These are phyloP conservation scores for Phytophthora macrochlamydospora DNA, from an alignment of 352 stramenopile species.

Conservation along the genomic window DNA sequence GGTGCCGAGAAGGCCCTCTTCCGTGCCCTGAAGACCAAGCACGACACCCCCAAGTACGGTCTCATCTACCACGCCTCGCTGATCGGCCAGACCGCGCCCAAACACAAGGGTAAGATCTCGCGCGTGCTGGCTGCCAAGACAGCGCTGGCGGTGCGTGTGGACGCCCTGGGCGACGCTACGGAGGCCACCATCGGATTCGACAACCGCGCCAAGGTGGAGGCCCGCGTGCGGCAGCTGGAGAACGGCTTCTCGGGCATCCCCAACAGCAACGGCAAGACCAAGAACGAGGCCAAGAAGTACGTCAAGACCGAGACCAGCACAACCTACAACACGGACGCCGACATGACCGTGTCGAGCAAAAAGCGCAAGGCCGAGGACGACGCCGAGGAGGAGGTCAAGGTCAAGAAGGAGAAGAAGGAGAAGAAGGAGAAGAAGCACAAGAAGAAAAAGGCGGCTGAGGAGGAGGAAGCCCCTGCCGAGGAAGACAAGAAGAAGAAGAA, in stretches of 20 bases:
- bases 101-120: constrained; percentile 99
- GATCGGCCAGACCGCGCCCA: constrained; percentile 98
- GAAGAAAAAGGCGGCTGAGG: constrained; percentile 45
- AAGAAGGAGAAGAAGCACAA: constrained; percentile 51
- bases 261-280: constrained; percentile 90
- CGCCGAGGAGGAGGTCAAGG: constrained; percentile 70
- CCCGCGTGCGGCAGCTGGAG: constrained; percentile 97
- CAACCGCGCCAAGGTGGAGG: constrained; percentile 98
- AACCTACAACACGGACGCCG: constrained; percentile 94
- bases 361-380: constrained; percentile 73
- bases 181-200: constrained; percentile 97
- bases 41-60: constrained; percentile 99
- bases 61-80: constrained; percentile 99
- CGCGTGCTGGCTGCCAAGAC: constrained; percentile 99
- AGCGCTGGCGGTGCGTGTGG: constrained; percentile 98
- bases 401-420: constrained; percentile 48
- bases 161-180: constrained; percentile 97
- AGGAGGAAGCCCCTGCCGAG: constrained; percentile 45
- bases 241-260: constrained; percentile 89
- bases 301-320: constrained; percentile 78
- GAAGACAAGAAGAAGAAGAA: constrained; percentile 27
- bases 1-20: constrained; percentile 99
- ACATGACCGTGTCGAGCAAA: constrained; percentile 96
- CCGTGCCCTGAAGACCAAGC: constrained; percentile 99
- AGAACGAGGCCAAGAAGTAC: constrained; percentile 92